These are phyloP conservation scores for Leptographium radiaticola DNA, from an alignment of 2,329 filamentous ascomycete genomes.

Conservation along the genomic window DNA sequence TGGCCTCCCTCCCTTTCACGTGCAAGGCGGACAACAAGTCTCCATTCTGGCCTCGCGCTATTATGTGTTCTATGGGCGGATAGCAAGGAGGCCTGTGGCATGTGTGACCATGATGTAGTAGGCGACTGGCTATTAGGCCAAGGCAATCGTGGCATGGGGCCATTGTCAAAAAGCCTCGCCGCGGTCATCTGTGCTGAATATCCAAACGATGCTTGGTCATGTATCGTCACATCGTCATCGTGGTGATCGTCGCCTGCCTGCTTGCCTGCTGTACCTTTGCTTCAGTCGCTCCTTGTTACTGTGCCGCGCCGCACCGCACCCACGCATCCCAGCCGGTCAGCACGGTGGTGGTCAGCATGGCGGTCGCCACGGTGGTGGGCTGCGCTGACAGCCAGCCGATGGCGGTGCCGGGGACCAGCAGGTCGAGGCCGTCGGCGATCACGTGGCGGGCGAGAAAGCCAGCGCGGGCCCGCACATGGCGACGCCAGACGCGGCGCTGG, in stretches of 20 bases:
- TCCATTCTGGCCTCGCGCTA: too few species aligned
- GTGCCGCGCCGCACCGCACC: slow-evolving; percentile 24
- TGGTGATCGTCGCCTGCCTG: too few species aligned
- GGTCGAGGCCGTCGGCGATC: slow-evolving; percentile 45
- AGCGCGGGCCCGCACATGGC: slow-evolving; percentile 12
- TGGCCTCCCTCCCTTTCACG: too few species aligned
- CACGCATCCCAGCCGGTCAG: slow-evolving; percentile 49
- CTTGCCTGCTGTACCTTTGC: too few species aligned
- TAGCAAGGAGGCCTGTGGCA: too few species aligned
- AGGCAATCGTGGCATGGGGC: too few species aligned
- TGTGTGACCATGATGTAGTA: too few species aligned
- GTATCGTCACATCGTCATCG: background rate
- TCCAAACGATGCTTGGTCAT: background rate
- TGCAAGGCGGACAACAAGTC: too few species aligned
- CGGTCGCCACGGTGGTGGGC: slow-evolving; percentile 38
- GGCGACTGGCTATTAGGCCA: too few species aligned
- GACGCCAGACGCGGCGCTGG: slow-evolving; percentile 16
- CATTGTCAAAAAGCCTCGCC: too few species aligned
- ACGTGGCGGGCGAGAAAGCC: slow-evolving; percentile 31
- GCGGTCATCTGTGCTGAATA: too few species aligned
- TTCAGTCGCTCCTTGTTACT: background rate
- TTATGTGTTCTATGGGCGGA: too few species aligned
- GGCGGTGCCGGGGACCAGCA: slow-evolving; percentile 45
- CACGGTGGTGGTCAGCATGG: slow-evolving; percentile 49
- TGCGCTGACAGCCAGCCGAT: slow-evolving; percentile 47